These are phyloP conservation scores for Aspergillus hancockii DNA, from an alignment of 495 filamentous ascomycete genomes.

Conservation along the genomic window DNA sequence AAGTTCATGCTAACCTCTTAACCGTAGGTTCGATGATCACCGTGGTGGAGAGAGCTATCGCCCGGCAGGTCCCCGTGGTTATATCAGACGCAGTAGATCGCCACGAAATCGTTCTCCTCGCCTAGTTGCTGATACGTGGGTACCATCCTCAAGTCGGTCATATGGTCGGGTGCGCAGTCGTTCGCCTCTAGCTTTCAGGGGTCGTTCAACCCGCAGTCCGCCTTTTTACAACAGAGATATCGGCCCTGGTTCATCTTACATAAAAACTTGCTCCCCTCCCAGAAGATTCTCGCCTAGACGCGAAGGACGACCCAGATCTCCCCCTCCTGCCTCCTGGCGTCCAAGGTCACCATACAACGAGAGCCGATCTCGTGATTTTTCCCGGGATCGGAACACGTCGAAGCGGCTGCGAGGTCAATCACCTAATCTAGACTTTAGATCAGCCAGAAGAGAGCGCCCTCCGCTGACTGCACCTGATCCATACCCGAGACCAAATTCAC, in stretches of 20 bases:
- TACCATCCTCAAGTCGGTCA: slow-evolving; percentile 38
- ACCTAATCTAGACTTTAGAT: slow-evolving; percentile 29
- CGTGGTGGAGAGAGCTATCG: slow-evolving; percentile 57
- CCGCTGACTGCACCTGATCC: slow-evolving; percentile 20
- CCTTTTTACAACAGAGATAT: slow-evolving; percentile 39
- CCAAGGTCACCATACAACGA: slow-evolving; percentile 47
- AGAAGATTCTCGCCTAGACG: slow-evolving; percentile 50
- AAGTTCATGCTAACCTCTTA: not conserved
- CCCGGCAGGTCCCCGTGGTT: slow-evolving; percentile 42
- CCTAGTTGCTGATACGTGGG: slow-evolving; percentile 49
- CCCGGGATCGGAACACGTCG: slow-evolving; percentile 35
- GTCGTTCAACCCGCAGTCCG: slow-evolving; percentile 52
- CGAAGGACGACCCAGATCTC: slow-evolving; percentile 47
- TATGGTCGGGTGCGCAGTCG: slow-evolving; percentile 46
- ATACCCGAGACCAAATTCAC: slow-evolving; percentile 30
- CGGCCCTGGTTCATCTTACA: slow-evolving; percentile 29
- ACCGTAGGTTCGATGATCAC: slow-evolving; percentile 52
- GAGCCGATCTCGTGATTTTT: slow-evolving; percentile 33
- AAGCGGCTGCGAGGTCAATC: slow-evolving; percentile 38
- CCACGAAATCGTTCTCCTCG: slow-evolving; percentile 44
- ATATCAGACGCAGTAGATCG: slow-evolving; percentile 41
- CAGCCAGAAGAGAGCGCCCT: slow-evolving; percentile 25
- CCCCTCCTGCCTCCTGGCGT: slow-evolving; percentile 38
- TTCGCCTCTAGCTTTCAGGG: slow-evolving; percentile 41
- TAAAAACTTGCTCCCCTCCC: slow-evolving; percentile 41